Evolutionary conservation across 1,139 yeast genomes (phyloP), one percentile per base, ranked within the genome.

Genomic region (Yamadazyma jaroonii): DNA sequence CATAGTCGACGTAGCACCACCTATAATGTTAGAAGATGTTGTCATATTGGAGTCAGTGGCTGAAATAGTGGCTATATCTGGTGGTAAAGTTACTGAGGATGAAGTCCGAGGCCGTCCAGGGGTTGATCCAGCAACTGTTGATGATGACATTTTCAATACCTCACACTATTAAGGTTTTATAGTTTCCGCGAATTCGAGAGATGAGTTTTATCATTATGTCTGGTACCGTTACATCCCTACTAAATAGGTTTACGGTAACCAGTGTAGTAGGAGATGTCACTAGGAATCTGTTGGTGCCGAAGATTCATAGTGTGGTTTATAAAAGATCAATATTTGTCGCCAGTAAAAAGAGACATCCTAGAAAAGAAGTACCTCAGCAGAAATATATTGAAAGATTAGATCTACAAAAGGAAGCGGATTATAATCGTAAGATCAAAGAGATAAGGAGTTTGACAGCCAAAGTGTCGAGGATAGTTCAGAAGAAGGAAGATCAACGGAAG

Each of bases 11-110:
- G 47, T 28, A 26, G 43, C 40, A 21, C 37, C 14, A 3, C 45
- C 47, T 3, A 44, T 39, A 17, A 40, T 43, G 21, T 43, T 42
- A 3, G 53, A 40, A 5, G 61, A 39, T 2, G 54, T 49, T 29
- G 54, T 46, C 34, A 48, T 40, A 32, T 47, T 48, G 9, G 58
- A 49, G 37, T 58, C 61, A 6, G 62, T 54, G 9, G 59, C 62
- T 4, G 62, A 55, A 10, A 54, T 59, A 2, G 51, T 41, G 6
- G 54, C 54, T 23, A 56, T 45, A 22, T 53, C 59, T 9, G 56
- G 53, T 9, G 50, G 53, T 15, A 43, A 34, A 15, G 43, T 46
- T 4, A 49, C 49, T 12, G 49, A 45, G 7, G 56, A 47, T 23
- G 44, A 39, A 6, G 55, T 51, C 25, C 59, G 34, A 9, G 50